These are phyloP conservation scores for Lathyrus sativus DNA, from an alignment of 306 rosid genomes.

Conservation along the genomic window DNA sequence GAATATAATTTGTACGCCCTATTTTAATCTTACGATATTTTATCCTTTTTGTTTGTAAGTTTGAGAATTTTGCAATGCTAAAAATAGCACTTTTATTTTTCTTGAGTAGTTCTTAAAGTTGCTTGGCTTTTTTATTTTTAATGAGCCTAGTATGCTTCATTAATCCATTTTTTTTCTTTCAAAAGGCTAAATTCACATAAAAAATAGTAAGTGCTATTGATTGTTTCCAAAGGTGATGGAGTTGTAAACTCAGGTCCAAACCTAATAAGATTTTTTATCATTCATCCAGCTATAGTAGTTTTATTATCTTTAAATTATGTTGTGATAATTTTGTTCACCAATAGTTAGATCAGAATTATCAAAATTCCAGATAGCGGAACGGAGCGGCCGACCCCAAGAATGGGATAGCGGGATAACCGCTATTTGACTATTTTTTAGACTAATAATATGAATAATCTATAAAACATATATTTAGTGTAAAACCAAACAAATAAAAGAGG, in stretches of 20 bases:
- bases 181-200: neutral
- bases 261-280: constrained; percentile 1
- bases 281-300: neutral
- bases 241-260: constrained; percentile 3
- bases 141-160: constrained; percentile 14
- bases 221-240: neutral
- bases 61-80: neutral
- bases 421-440: too few species aligned
- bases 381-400: too few species aligned
- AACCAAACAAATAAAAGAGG: too few species aligned
- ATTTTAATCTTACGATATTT: constrained; percentile 22
- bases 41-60: constrained; percentile 12
- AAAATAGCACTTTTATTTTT: neutral
- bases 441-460: too few species aligned
- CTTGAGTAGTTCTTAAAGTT: neutral
- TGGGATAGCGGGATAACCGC: too few species aligned
- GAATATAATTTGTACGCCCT: constrained; percentile 17
- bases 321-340: neutral
- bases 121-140: neutral
- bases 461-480: too few species aligned
- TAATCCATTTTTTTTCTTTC: constrained; percentile 1
- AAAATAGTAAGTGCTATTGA: constrained; percentile 3
- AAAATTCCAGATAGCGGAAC: too few species aligned
- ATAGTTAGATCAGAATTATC: too few species aligned
- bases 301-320: neutral